A percentile compares a stretch with the other conserved stretches of the same genome.
These are phyloP conservation scores for Priceomyces fermenticarens DNA, from an alignment of 805 yeast species.

Conservation along the genomic window DNA sequence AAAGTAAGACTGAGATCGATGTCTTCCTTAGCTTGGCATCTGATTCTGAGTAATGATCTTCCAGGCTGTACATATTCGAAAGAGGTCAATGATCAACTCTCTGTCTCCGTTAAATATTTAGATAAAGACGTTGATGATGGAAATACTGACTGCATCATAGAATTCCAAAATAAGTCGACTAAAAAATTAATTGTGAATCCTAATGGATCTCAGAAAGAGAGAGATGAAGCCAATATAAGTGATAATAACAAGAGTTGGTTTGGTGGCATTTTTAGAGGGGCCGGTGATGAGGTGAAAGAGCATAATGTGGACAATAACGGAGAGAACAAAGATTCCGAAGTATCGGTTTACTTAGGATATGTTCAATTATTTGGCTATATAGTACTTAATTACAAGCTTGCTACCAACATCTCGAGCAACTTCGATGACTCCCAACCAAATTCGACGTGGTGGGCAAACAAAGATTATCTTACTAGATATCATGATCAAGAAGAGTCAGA, in stretches of 20 bases:
- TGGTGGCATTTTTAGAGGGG: constrained; percentile 11
- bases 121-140: constrained; percentile 2
- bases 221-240: background rate
- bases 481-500: constrained; percentile 15
- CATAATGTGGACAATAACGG: background rate
- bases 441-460: constrained; percentile 35
- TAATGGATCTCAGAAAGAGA: background rate
- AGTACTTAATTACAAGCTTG: constrained; percentile 35
- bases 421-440: constrained; percentile 10
- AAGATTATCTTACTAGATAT: constrained; percentile 29
- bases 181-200: constrained; percentile 11
- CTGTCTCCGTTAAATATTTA: constrained; percentile 17
- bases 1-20: too few species aligned
- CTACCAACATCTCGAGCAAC: constrained; percentile 10
- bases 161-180: constrained; percentile 17
- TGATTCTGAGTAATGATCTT: too few species aligned
- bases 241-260: constrained; percentile 11
- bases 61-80: constrained; percentile 8
- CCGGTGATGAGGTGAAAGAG: background rate
- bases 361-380: constrained; percentile 39
- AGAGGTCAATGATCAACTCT: constrained; percentile 18
- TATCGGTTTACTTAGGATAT: constrained; percentile 30
- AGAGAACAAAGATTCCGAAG: background rate
- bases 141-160: constrained; percentile 18
- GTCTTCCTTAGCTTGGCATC: too few species aligned